Base-by-base conservation (phyloP, 768 basidiomycete genomes). In the Terana coerulea region DNA sequence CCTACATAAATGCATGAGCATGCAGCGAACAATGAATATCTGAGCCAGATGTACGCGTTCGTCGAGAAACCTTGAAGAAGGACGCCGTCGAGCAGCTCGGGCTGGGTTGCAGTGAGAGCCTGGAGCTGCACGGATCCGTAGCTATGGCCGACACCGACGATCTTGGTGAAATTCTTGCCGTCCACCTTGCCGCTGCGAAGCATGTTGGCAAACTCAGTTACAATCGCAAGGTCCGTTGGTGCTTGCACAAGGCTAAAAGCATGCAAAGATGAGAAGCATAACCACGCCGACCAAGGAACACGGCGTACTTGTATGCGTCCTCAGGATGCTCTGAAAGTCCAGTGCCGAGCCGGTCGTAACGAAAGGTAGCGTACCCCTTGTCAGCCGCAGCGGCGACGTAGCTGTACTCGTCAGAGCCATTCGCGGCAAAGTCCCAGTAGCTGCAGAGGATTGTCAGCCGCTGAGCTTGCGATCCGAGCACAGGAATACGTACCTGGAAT, bases 401-500 rank as follows among this genome's bases (percentile, higher is more conserved):
- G 43, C 43, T 44, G 43, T 44, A 44, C 2, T 44, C 25, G 10
- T 44, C 43, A 19, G 39, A 22, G 15, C 43, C 26, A 11, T 29
- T 30, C 14, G 43, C 26, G 17, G 26, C 14, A 29, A 44, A 44
- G 28, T 44, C 43, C 43, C 43, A 44, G 28, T 44, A 44, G 15
- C 53, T 54, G 30, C 5, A 5, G 17, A 41, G 11, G 22, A n/a
- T n/a, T 14, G 24, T 19, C 43, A 26, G 12, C 21, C 21, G 3
- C 15, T 28, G 37, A 34, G 12, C n/a, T 8, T 5, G 26, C 15
- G 24, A 2, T 12, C 17, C 2, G 17, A 25, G 19, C 33, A 14
- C n/a, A 24, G 30, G 5, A 43, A 12, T 17, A 26, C 55, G n/a
- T 10, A 54, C 53, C 56, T 49, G 3, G 56, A 53, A 33, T 57